Evolutionary conservation across 768 basidiomycete species (phyloP), one percentile per base, ranked within the genome.

Genomic region (Amanita molliuscula): DNA sequence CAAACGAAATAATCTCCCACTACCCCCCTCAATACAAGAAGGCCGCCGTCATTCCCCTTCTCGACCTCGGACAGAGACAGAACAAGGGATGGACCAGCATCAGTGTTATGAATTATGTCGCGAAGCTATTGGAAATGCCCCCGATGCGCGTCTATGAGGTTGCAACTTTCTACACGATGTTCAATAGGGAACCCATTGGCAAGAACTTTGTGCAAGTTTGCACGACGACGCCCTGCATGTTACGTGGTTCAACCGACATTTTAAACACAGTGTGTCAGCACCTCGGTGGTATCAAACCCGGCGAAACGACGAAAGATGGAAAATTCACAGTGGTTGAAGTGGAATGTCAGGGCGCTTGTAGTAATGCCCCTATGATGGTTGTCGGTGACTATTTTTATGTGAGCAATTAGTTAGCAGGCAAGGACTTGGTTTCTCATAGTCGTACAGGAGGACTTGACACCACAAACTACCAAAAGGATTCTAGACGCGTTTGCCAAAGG

Each of bases 91-190:
- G 91, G 90, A 97, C 95, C 21, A 92, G 88, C 64, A 95, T 99
- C 56, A 91, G 88, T 59, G 93, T 95, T 54, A 99, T 99, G 96
- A 97, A 99, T 71, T 90, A 93, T 59, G 86, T 99, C 48, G 96
- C 96, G 1, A 86, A 88, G 56, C 72, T 95, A 28, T 76, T 98
- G 26, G 91, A 87, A 60, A 86, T 99, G 79, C 90, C 88, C 8
- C 89, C 90, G 47, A 98, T 99, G 96, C 87, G 96, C 8, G 96
- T 97, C 1, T 99, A 99, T 65, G 96, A 99, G 68, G 96, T 99
- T 45, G 95, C 95, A 15, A 94, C 92, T 11, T 99, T 99, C 72
- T 99, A 99, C 68, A 99, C 96, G 58, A 98, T 99, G 95, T 98
- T 97, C 77, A 99, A 97, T 74, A 93, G 92, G 48, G 93, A 96